Base-by-base conservation (phyloP, 345 rosid genomes). In the Eucalyptus sp. region DNA sequence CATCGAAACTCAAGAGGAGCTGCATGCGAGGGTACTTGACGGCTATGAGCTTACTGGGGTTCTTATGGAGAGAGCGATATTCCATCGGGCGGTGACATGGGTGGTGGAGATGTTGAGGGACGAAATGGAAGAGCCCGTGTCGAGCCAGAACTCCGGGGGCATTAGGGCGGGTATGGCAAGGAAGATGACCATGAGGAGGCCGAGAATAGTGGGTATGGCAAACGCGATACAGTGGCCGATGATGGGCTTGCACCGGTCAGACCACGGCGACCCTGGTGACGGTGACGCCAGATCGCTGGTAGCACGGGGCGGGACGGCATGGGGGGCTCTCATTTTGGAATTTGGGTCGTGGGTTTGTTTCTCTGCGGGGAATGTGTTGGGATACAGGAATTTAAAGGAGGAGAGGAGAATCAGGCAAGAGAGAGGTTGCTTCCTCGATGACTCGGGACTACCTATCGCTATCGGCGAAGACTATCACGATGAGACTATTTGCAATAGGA, bases 311-410 rank as follows among this genome's bases (percentile, higher is more conserved):
- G 37, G 71, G 33, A 3, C 33, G 0, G 37, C 37, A 0, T 0
- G 5, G 71, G 17, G 9, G 71, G 71, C 17, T 29, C 17, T 64
- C 71, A 64, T 64, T 64, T 64, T 64, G 71, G 71, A 64, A 64
- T 60, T 60, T 60, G 66, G 1, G 31, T 25, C 0, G 15, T 10
- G 7, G 3, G 62, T 60, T 27, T 60, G 66, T 60, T 25, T 60
- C 12, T 60, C 4, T 27, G n/a, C 0, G 0, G 37, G 66, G 66
- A 60, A 60, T 60, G 15, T 10, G 13, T 25, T 0, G n/a, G 0
- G 66, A 60, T 2, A 0, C 66, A 0, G 66, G n/a, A 0, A 60
- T 60, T 5, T 56, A 56, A 0, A 56, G 29, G 41, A 37, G 41
- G 1, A 22, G 41, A 37, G 41, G 1, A 22, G 29, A 8, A 2